Evolutionary conservation across 164 flowering plant species (phyloP).

Genomic region (Pachysandra terminalis): DNA sequence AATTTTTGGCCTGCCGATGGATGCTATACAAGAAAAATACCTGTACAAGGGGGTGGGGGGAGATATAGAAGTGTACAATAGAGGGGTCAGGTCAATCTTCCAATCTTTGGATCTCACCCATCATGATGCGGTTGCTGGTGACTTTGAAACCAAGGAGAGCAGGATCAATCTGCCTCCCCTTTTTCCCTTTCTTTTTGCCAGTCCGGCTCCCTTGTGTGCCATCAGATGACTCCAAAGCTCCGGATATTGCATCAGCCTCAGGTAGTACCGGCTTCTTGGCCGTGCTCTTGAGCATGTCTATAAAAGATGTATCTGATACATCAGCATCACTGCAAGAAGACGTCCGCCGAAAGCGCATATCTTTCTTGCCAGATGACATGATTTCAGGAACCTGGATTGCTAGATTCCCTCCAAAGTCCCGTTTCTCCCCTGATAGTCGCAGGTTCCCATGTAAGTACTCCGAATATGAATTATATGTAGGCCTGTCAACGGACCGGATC

Average conservation of each 20-base stretch:
- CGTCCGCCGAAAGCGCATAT: slow-evolving; percentile 40
- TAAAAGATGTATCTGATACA: slow-evolving; percentile 64
- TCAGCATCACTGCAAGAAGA: slow-evolving; percentile 61
- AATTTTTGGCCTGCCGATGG: neutral
- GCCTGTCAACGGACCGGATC: too few relatives aligned
- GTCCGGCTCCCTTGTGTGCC: slow-evolving; percentile 33
- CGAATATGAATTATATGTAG: neutral
- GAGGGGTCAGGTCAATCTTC: slow-evolving; percentile 38
- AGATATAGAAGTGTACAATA: neutral
- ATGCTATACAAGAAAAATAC: neutral
- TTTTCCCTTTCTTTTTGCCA: slow-evolving; percentile 81
- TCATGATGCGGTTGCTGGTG: slow-evolving; percentile 77
- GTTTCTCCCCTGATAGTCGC: slow-evolving; percentile 31
- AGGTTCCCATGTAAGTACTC: neutral
- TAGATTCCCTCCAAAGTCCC: slow-evolving; percentile 22
- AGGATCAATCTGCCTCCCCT: slow-evolving; percentile 81
- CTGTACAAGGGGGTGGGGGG: neutral
- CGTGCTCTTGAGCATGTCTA: slow-evolving; percentile 72
- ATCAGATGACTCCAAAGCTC: slow-evolving; percentile 34
- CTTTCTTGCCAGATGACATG: slow-evolving; percentile 43
- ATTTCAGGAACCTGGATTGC: slow-evolving; percentile 30
- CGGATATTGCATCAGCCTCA: slow-evolving; percentile 27
- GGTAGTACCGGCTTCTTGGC: slow-evolving; percentile 34
- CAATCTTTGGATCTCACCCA: slow-evolving; percentile 76
- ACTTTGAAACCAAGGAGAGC: slow-evolving; percentile 83